Conservation (phyloP, 441 rosid species). For the Melastoma candidum region DNA sequence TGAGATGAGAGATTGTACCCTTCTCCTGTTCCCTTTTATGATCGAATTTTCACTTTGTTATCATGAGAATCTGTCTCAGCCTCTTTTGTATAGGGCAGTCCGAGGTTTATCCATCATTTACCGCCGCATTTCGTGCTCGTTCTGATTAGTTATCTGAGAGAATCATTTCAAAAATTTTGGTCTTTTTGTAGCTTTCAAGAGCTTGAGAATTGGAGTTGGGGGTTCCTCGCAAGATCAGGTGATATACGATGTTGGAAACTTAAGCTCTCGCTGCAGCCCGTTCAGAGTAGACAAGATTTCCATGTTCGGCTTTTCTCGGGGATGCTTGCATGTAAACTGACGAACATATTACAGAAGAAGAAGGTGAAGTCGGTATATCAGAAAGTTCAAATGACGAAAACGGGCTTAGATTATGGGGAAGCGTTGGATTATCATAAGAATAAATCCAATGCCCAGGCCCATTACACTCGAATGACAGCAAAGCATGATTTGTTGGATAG, state of each 20-base stretch:
- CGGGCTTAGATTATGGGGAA: too few relatives aligned
- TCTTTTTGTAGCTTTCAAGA: slow-evolving; percentile 48
- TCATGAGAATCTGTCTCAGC: slow-evolving; percentile 73
- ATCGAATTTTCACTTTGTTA: not conserved
- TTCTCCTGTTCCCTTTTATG: not conserved
- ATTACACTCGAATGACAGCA: too few relatives aligned
- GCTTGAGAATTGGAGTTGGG: slow-evolving; percentile 82
- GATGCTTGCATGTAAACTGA: slow-evolving; percentile 80
- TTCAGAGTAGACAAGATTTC: slow-evolving; percentile 50
- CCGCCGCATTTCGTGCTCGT: not conserved
- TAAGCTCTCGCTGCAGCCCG: slow-evolving; percentile 63
- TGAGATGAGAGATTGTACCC: not conserved
- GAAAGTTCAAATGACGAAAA: too few relatives aligned
- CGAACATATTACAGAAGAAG: slow-evolving; percentile 17
- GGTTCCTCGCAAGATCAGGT: slow-evolving; percentile 98
- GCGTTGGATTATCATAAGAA: too few relatives aligned
- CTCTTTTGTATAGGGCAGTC: slow-evolving; percentile 65
- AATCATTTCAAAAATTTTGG: slow-evolving; percentile 10
- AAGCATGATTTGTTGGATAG: too few relatives aligned
- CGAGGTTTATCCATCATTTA: slow-evolving; percentile 38
- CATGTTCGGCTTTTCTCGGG: slow-evolving; percentile 83
- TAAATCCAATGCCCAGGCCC: too few relatives aligned
- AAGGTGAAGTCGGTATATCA: too few relatives aligned
- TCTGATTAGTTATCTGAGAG: not conserved
- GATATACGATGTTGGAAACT: slow-evolving; percentile 56